Evolutionary conservation across 1,284 basidiomycete genomes (phyloP), one percentile per base, ranked within the genome.

Genomic region (Hypsizygus ulmarius): DNA sequence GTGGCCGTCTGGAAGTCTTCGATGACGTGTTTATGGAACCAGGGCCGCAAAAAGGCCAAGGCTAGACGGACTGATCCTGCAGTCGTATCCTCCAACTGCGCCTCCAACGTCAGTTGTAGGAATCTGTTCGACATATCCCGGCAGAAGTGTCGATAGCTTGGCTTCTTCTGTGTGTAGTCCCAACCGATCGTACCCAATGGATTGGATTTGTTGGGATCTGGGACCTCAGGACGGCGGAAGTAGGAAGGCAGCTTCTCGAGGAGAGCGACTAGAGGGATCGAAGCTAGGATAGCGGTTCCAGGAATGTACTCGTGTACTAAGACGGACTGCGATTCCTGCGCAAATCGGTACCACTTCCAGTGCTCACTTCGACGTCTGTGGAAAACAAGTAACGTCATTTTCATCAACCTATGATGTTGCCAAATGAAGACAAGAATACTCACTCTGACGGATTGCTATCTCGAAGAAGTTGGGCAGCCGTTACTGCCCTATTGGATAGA

Each of bases 301-400:
- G 87, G 83, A 47, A 89, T 78, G 54, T 74, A 78, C 21, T 82
- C 84, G 59, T 84, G 73, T 28, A 88, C 75, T 48, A 89, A 78
- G 29, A 87, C 84, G 52, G 81, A 78, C 59, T 89, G 87, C 11
- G 87, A 81, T 58, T 89, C 87, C 49, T 81, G 69, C 11, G 84
- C 82, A 56, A 81, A 84, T 49, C 78, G 78, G 49, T 82, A 79
- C 87, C 85, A 89, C 61, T 82, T 84, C 81, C 80, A 83, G 61
- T 86, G 79, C 52, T 83, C 77, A 18, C 67, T 63, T 51, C 79
- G 76, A 36, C 82, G 81, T 54, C 86, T 88, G 45, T 2, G 84
- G 45, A 1, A 43, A 30, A 32, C 32, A 37, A 14, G 53, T 33
- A 56, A n/a, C n/a, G n/a, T n/a, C n/a, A n/a, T n/a, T n/a, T n/a